phyloP scores from a whole-genome alignment of 2,329 filamentous ascomycete genomes.

The Kalaharituber pfeilii region DNA sequence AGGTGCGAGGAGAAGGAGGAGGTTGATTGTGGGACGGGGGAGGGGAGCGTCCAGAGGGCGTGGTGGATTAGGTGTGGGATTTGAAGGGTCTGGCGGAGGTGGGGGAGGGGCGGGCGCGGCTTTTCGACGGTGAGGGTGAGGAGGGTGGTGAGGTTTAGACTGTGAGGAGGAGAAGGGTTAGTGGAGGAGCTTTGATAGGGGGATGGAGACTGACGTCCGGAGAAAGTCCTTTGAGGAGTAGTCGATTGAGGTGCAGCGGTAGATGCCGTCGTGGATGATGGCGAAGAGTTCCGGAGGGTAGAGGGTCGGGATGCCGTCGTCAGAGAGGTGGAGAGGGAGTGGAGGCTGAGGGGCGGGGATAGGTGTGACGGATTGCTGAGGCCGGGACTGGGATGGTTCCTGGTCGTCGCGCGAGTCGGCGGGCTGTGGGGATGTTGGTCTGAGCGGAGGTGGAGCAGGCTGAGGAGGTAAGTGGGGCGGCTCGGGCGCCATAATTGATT shows the following conservation, averaged over 20 bases:
- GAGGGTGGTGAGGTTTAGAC: background rate
- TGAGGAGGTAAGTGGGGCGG: background rate
- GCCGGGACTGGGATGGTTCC: too few species aligned
- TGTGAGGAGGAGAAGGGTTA: background rate
- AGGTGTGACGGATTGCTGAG: background rate
- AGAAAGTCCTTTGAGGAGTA: background rate
- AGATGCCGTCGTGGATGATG: background rate
- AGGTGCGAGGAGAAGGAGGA: background rate
- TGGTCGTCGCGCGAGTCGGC: too few species aligned
- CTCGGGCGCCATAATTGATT: background rate
- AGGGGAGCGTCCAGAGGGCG: background rate
- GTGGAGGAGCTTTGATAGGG: background rate
- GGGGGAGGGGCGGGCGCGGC: background rate
- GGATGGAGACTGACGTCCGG: background rate
- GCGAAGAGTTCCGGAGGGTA: background rate
- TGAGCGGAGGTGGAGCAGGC: background rate
- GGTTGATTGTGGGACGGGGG: background rate
- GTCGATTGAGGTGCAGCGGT: background rate
- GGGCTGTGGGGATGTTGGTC: background rate
- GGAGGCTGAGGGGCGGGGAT: background rate
- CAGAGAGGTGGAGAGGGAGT: background rate
- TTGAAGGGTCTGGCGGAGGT: background rate
- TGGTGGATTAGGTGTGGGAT: background rate
- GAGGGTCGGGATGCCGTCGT: background rate
- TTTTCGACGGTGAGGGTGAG: background rate